Evolutionary conservation across 441 rosid genomes (phyloP).

Genomic region (Theobroma grandiflorum): DNA sequence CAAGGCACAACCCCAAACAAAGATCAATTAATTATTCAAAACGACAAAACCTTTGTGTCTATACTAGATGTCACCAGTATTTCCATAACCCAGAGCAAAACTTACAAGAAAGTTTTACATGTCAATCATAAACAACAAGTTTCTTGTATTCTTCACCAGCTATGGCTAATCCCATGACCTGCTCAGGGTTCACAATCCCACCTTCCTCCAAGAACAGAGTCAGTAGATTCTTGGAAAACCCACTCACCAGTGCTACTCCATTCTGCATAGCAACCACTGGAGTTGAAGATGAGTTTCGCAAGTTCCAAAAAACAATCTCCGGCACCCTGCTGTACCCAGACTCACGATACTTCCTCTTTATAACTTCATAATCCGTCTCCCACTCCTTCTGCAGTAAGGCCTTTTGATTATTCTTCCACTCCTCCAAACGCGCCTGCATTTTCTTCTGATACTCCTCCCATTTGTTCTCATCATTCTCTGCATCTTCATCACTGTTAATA

Average conservation of each 20-base stretch:
- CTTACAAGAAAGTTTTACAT: not conserved
- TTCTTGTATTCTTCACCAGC: conserved; percentile 49
- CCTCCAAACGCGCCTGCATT: not conserved
- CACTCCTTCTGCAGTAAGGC: conserved; percentile 25
- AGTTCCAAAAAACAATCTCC: conserved; percentile 58
- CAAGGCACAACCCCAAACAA: not conserved
- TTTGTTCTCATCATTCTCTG: not conserved
- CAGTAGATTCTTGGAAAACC: conserved; percentile 58
- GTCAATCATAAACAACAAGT: conserved; percentile 28
- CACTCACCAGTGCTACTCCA: conserved; percentile 59
- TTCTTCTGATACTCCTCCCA: not conserved
- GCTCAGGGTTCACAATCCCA: conserved; percentile 49
- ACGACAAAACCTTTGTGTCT: not conserved
- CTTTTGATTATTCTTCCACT: not conserved
- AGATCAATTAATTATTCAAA: conserved; percentile 2
- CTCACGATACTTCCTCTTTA: conserved; percentile 44
- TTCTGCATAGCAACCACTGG: conserved; percentile 44
- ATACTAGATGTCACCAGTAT: not conserved
- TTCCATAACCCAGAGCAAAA: not conserved
- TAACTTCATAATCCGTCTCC: conserved; percentile 51
- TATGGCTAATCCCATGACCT: conserved; percentile 47
- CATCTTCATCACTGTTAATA: not conserved
- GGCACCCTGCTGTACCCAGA: conserved; percentile 37
- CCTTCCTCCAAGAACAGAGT: conserved; percentile 57
- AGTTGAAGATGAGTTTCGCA: conserved; percentile 44